Evolutionary conservation across 2,329 filamentous ascomycete genomes (phyloP), one percentile per base, ranked within the genome.

Genomic region (Aureobasidium sp.): DNA sequence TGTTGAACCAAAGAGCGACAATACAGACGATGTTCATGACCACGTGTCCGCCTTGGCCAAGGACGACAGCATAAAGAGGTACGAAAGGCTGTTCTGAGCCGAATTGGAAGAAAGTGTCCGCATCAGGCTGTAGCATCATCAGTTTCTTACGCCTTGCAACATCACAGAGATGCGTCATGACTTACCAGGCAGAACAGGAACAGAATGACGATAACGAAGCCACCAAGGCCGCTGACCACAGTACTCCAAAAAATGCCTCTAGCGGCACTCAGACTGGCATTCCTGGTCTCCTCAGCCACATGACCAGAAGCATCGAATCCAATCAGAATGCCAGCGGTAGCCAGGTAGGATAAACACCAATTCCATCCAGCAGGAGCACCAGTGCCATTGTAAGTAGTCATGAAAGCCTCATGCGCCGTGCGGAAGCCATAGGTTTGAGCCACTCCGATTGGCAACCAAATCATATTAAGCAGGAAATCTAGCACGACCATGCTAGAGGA

Each of bases 251-350:
- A 83, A 51, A 82, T 81, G 25, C 77, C 79, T 25, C 75, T 69
- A 0, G 79, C 79, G 7, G 79, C 78, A 16, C 74, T 72, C 1
- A 78, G 45, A 17, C 70, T 73, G 2, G 78, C 79, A 55, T 81
- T 78, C 63, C 79, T 79, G 1, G 79, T 83, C 62, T 82, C 79
- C 58, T 83, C 79, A 0, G 78, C 77, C 21, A 83, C 76, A 57
- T 82, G 79, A 1, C 79, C 79, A 1, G 76, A 78, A 0, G 79
- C 79, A 62, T 83, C 79, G 50, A 80, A 82, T 1, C 79, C 79
- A 49, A 83, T 80, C 54, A 83, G 61, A 34, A 82, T 75, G 39
- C 79, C 79, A 11, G 79, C 79, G 1, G 79, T 82, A 2, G 79
- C 79, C 25, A 80, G 73, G 62, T 79, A 83, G 2, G 78, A 80